Conservation (phyloP, 345 rosid genomes). For the Erodium maritimum region DNA sequence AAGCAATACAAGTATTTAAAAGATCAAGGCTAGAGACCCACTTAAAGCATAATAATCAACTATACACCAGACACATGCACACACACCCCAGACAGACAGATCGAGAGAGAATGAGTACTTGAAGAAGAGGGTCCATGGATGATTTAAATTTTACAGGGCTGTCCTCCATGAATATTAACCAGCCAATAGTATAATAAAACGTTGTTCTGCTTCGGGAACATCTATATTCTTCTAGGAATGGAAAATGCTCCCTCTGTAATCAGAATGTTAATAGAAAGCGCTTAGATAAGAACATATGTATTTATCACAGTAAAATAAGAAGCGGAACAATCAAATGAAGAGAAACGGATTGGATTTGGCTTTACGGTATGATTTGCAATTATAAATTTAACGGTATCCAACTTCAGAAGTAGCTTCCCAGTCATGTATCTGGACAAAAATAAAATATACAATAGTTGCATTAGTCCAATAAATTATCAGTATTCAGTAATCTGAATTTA, state of each 20-base stretch:
- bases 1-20: too few species aligned
- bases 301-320: constrained; percentile 6
- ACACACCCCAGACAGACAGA: background rate
- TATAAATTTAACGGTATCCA: constrained; percentile 83
- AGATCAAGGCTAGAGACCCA: background rate
- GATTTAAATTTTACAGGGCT: constrained; percentile 91
- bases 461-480: background rate
- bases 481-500: background rate
- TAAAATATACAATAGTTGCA: constrained; percentile 2
- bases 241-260: constrained; percentile 92
- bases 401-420: constrained; percentile 88
- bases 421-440: constrained; percentile 74
- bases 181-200: constrained; percentile 88
- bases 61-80: background rate
- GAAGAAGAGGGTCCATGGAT: constrained; percentile 88
- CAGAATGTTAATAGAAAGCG: constrained; percentile 9
- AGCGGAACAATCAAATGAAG: constrained; percentile 3
- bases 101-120: constrained; percentile 30
- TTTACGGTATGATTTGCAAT: constrained; percentile 92
- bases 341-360: constrained; percentile 8
- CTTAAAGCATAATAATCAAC: background rate
- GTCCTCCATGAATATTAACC: constrained; percentile 96
- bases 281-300: background rate
- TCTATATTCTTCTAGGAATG: constrained; percentile 80
- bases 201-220: constrained; percentile 96